Evolutionary conservation across 208 protist species (phyloP), one percentile per base, ranked within the genome.

Genomic region (Herpetomonas tarakana): DNA sequence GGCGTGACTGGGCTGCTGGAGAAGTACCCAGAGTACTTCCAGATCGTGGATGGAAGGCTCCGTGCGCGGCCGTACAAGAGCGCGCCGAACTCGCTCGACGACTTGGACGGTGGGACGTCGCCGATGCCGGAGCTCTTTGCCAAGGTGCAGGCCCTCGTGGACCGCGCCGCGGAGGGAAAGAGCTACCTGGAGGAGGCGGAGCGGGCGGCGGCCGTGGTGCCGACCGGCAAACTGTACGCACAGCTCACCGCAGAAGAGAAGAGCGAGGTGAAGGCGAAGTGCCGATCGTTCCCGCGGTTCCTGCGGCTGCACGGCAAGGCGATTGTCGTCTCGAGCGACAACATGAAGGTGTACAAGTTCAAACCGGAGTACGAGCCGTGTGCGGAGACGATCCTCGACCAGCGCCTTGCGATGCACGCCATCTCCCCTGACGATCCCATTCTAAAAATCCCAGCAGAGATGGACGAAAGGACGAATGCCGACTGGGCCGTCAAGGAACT

Each of bases 11-110:
- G 86, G 19, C 59, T 93, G 25, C 76, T 96, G 31, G 84, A 86
- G 31, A 92, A 92, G 70, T 92, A 96, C 61, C 83, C 83, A 1
- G 82, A 93, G 57, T 96, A 96, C 62, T 91, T 96, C 59, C 89
- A 96, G 53, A 54, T 93, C 28, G 68, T 74, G 11, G 76, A 89
- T 29, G 75, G 79, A 2, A 76, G 75, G 58, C 55, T 92, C 29
- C 89, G 89, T 18, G 79, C 83, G 12, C 85, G 89, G 38, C 89
- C 89, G 2, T 90, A 89, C 55, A 61, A 65, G 3, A 70, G 67
- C 27, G 85, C 89, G 1, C 89, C 86, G 1, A 85, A 90, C 68
- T 84, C 89, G 38, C 52, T 92, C 30, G 74, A 81, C 50, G 81
- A 91, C 31, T 49, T 71, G 0, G 76, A 84, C 61, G 46, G 18